phyloP scores from a whole-genome alignment of 768 basidiomycete species.

The Solioccasus polychromus region DNA sequence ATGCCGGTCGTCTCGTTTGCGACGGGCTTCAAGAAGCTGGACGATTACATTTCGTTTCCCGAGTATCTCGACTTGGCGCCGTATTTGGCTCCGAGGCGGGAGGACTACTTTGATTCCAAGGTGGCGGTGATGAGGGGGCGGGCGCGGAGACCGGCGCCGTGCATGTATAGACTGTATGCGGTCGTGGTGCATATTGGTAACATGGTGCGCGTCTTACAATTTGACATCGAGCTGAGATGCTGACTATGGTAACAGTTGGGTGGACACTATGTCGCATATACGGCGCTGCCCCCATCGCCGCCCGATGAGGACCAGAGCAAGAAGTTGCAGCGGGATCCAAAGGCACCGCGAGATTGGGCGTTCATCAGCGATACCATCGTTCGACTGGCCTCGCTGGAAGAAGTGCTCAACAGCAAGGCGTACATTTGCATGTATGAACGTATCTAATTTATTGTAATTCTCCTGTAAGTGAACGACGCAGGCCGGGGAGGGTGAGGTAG shows the following conservation, averaged over 20 bases:
- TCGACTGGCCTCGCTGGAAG: conserved; percentile 75
- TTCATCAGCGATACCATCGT: conserved; percentile 90
- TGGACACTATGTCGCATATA: conserved; percentile 88
- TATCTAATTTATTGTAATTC: conserved; percentile 42
- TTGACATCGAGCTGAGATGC: too few relatives aligned
- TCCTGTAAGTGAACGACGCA: too few relatives aligned
- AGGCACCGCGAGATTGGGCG: conserved; percentile 66
- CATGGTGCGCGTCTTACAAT: conserved; percentile 59
- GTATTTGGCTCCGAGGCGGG: conserved; percentile 79
- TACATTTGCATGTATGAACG: conserved; percentile 94
- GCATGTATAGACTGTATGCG: conserved; percentile 71
- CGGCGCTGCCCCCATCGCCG: conserved; percentile 55
- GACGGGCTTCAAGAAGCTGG: conserved; percentile 81
- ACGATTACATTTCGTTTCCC: conserved; percentile 90
- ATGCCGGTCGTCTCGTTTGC: conserved; percentile 60
- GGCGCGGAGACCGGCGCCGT: conserved; percentile 33
- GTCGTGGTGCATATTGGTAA: conserved; percentile 86
- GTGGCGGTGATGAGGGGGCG: conserved; percentile 22
- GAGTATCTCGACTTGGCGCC: conserved; percentile 81
- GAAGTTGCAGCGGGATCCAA: conserved; percentile 2
- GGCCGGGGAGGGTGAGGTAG: too few relatives aligned
- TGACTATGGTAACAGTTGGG: too few relatives aligned
- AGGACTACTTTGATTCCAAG: conserved; percentile 58
- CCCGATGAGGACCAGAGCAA: conserved; percentile 9
- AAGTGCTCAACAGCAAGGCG: conserved; percentile 87